phyloP scores from a whole-genome alignment of 257 asterid species.

The Solanum pinnatisectum region DNA sequence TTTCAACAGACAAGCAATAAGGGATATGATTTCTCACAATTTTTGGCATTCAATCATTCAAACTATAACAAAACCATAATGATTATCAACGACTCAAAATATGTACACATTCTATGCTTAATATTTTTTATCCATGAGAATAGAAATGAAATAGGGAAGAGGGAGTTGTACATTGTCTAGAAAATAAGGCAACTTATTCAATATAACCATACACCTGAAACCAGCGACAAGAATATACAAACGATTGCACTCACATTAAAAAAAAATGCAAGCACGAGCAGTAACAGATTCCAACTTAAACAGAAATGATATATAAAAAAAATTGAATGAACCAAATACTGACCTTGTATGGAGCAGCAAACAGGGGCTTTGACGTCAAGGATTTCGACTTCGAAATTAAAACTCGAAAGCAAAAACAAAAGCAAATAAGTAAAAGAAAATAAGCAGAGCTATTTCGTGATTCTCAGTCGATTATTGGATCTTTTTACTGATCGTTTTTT shows the following conservation, averaged over 20 bases:
- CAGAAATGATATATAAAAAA: no score
- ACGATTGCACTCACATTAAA: neutral
- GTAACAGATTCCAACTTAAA: neutral
- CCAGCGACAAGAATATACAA: neutral
- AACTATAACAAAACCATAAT: neutral
- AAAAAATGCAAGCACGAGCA: no score
- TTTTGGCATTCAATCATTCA: neutral
- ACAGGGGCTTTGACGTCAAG: neutral
- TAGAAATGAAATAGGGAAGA: neutral
- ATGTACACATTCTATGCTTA: neutral
- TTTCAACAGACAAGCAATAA: neutral
- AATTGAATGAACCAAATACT: neutral
- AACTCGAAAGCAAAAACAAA: no score
- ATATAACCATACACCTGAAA: neutral
- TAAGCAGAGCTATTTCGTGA: no score
- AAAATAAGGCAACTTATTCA: neutral
- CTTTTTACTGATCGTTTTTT: no score
- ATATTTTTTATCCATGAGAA: neutral
- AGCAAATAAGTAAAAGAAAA: no score
- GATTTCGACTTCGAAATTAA: neutral
- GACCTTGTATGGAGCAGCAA: neutral
- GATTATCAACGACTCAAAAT: neutral
- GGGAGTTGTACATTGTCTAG: neutral
- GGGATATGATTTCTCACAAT: neutral
- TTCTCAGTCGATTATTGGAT: no score